Evolutionary conservation across 768 basidiomycete species (phyloP), one percentile per base, ranked within the genome.

Genomic region (Dacryopinax spathularia): DNA sequence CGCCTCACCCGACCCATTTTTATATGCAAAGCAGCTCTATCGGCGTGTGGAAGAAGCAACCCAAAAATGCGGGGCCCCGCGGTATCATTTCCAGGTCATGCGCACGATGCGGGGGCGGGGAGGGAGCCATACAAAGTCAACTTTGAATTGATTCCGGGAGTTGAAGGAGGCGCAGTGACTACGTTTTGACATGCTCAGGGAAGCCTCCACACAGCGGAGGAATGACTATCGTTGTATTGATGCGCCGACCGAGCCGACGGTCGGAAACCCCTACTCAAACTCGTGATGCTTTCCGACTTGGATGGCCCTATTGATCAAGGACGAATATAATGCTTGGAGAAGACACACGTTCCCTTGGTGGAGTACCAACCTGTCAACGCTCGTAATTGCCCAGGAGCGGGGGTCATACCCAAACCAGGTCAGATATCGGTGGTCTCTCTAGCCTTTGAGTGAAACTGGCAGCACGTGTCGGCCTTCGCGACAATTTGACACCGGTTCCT

Each of bases 141-240:
- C 48, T 29, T 56, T 27, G 48, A 56, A 27, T 56, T 56, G 48
- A 56, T 56, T 29, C 48, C 48, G 48, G 6, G 5, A 20, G 31
- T 27, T 10, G 48, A 56, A 56, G 48, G 48, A 5, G 48, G 25
- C 39, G 22, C 39, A 9, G 48, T 56, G n/a, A n/a, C n/a, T n/a
- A n/a, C n/a, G n/a, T n/a, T n/a, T n/a, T n/a, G 48, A 56, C 48
- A 56, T 20, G 48, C 13, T 31, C 48, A 56, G 48, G 48, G 48
- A 56, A 56, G 13, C 48, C 48, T 56, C 48, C 48, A 56, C 48
- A 13, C 29, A n/a, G 29, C 48, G 48, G 48, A 56, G 48, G 48
- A 22, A 56, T 56, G 48, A 9, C 25, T n/a, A 10, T 56, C 48
- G 48, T 56, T 5, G 48, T 20, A 18, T 56, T 56, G 48, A 13